A percentile compares a stretch with the other conserved stretches of the same genome.
phyloP scores from a whole-genome alignment of 192 early-diverging fungal genomes.

The Obelidium mucronatum region DNA sequence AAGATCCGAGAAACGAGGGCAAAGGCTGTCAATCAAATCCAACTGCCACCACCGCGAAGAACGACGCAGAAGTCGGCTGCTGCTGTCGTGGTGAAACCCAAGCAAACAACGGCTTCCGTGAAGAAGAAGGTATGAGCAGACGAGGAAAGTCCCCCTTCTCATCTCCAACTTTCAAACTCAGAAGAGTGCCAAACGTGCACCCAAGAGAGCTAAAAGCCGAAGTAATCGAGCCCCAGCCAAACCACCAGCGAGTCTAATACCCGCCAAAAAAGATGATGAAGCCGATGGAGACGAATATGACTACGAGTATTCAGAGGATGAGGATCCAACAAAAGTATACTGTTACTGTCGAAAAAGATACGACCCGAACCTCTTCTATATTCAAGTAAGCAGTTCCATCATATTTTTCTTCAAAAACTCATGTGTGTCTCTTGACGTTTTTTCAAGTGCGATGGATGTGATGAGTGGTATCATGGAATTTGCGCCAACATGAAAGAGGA shows the following conservation, averaged over 20 bases:
- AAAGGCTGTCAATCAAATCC: background rate
- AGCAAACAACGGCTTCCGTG: background rate
- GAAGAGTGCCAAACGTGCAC: background rate
- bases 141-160: background rate
- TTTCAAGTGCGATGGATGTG: slow-evolving; percentile 35
- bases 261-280: background rate
- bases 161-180: background rate
- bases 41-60: no score
- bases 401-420: background rate
- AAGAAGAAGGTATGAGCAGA: background rate
- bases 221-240: background rate
- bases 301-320: slow-evolving; percentile 1
- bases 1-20: background rate
- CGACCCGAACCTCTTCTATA: slow-evolving; percentile 31
- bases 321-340: slow-evolving; percentile 36
- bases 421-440: background rate
- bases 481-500: slow-evolving; percentile 39
- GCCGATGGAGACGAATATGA: background rate
- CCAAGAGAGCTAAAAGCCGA: background rate
- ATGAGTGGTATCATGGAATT: slow-evolving; percentile 41
- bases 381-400: slow-evolving; percentile 25
- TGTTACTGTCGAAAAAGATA: slow-evolving; percentile 37
- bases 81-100: no score
- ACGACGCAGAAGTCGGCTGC: no score
- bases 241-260: background rate